Evolutionary conservation across 2,329 filamentous ascomycete species (phyloP), one percentile per base, ranked within the genome.

Genomic region (Atkinsonella hypoxylon): DNA sequence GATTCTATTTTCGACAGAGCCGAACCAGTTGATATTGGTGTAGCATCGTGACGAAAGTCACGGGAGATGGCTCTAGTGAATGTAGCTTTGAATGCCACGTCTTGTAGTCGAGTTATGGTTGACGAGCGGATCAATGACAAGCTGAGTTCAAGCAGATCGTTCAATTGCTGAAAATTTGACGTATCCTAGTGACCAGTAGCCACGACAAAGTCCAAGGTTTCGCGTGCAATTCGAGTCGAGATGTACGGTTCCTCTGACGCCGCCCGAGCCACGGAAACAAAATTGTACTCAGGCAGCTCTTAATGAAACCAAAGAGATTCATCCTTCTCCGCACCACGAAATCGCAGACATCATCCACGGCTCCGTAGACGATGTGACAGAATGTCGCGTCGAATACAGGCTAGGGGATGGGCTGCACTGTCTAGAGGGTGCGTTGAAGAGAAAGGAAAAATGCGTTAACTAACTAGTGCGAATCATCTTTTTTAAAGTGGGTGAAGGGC

Each of bases 371-470:
- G 31, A 57, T 62, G 74, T 72, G 72, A 75, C 85, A 89, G 81
- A 87, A 90, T 77, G 85, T 72, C 75, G 73, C 68, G 70, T 73
- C 67, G 39, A 68, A 73, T 67, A 73, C 74, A 73, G 70, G 67
- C 67, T 72, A 69, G 68, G 73, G 77, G 76, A 81, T 83, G 83
- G 76, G 76, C 79, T 85, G 86, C 81, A 90, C 87, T 91, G 87
- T 91, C 87, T 90, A 73, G 75, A 78, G 82, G 83, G 77, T 78
- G 85, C 84, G 83, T 85, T 80, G 73, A 60, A 66, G 67, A 67
- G 61, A 64, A 67, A 70, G 61, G 63, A 67, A 70, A 69, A 53
- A 67, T 70, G 68, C n/a, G n/a, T n/a, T n/a, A 67, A 65, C 69
- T 66, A 61, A 50, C 32, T 38, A 34, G 22, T 22, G 30, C 9